Evolutionary conservation across 2,329 filamentous ascomycete genomes (phyloP), one percentile per base, ranked within the genome.

Genomic region (Colletotrichum incanum): DNA sequence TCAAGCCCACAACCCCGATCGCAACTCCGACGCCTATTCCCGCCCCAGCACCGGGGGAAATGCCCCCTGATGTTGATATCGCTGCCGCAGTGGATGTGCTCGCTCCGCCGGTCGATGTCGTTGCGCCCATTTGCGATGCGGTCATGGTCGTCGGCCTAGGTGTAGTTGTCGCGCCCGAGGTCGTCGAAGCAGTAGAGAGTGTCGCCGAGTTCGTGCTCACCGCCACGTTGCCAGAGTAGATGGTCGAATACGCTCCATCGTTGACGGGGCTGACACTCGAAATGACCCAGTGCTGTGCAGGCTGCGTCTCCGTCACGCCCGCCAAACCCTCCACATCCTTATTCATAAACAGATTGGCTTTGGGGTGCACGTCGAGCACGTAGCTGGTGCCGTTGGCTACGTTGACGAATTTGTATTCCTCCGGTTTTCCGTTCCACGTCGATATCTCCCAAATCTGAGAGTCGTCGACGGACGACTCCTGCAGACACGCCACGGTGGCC

Each of bases 391-490:
- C 80, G 55, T 82, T 82, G 52, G 75, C 58, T 7, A 77, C 77
- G 65, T 82, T 83, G 59, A 75, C 73, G 39, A 82, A 71, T 8
- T 77, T 76, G 50, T 77, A 79, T 23, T 77, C 77, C n/a, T 71
- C 71, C 41, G 78, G 37, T 37, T 28, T 41, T n/a, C 61, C 61
- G 75, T 2, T 75, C 76, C 77, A 79, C 79, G 41, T 75, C 60
- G 76, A 71, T 1, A 83, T 64, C 37, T 82, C 79, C 81, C 80
- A 83, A 71, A 80, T 75, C 65, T 83, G 81, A n/a, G 67, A 73
- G 7, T 77, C 73, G 43, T 69, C 74, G 26, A 77, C 76, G 61
- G 76, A 73, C 16, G 78, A 76, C 1, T 69, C 65, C 41, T 66
- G 65, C 65, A 83, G 68, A 62, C 81, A 83, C 1, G 80, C 76